Evolutionary conservation across 2,329 filamentous ascomycete genomes (phyloP), one percentile per base, ranked within the genome.

Genomic region (Chaetomium strumarium): DNA sequence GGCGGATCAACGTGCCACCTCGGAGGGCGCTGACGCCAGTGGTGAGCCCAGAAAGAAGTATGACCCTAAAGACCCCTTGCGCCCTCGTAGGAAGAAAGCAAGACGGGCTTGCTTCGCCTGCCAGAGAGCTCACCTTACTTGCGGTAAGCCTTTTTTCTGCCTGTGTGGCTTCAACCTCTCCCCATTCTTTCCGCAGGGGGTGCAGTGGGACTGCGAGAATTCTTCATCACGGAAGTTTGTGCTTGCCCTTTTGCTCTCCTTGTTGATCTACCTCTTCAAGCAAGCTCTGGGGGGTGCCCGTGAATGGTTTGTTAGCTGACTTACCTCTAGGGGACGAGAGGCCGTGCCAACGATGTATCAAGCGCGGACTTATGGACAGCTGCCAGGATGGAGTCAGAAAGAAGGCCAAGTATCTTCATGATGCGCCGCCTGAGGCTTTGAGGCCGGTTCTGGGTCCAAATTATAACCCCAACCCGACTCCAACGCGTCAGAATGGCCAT

Each of bases 401-500:
- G 72, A 99, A 97, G 78, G 93, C 93, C 48, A 99, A 99, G 70
- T 99, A 99, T 69, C 86, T 99, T 52, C 91, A 97, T 66, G 93
- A 97, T 77, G 90, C 92, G 24, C 91, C 92, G 34, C 83, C 90
- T 48, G 90, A 95, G 67, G 90, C 90, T 42, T 76, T 96, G 57
- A 81, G 92, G 66, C 89, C 91, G n/a, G 90, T 93, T 39, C 78
- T 93, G 44, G 84, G 85, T 5, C 82, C 84, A 30, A 83, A 78
- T 57, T 86, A 82, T 63, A 88, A 86, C 64, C 80, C 79, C 65
- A 75, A 68, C 68, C 71, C 70, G 62, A 67, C 74, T 65, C 71
- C 72, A 12, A 70, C 72, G 60, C 66, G 73, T 38, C 65, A 71
- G 19, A 75, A 75, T 62, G 72, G 68, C 56, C 72, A 72, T 33